Evolutionary conservation across 78 protist genomes (phyloP).

Genomic region (Diacronema lutheri): DNA sequence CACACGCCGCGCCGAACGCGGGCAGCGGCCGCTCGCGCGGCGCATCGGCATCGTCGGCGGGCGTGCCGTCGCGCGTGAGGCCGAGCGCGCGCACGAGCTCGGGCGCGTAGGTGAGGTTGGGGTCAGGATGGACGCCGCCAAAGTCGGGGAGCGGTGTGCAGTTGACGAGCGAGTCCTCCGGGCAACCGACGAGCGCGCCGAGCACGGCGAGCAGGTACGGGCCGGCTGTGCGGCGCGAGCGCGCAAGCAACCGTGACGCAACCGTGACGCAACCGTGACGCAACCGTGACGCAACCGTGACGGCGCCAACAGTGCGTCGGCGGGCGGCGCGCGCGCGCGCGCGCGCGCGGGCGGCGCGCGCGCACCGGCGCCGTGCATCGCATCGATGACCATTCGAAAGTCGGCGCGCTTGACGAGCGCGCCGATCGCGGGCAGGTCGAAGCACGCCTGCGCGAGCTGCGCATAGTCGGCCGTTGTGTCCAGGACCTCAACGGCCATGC

Average conservation of each 20-base stretch:
- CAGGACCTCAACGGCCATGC: conserved; percentile 64
- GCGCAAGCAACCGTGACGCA: too few species aligned
- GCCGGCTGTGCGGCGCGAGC: too few species aligned
- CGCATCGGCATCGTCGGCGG: conserved; percentile 85
- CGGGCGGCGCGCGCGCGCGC: too few species aligned
- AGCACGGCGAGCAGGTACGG: conserved; percentile 77
- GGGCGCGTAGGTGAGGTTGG: conserved; percentile 93
- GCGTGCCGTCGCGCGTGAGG: not conserved
- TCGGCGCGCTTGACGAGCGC: conserved; percentile 42
- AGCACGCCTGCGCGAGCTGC: conserved; percentile 58
- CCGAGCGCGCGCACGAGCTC: conserved; percentile 83
- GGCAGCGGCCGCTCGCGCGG: conserved; percentile 10
- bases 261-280: too few species aligned
- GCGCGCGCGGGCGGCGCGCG: not conserved
- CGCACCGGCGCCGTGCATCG: conserved; percentile 72
- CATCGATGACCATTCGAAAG: conserved; percentile 72
- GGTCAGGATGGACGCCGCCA: conserved; percentile 96
- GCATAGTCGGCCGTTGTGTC: conserved; percentile 73
- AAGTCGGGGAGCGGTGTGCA: conserved; percentile 67
- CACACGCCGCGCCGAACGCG: conserved; percentile 93
- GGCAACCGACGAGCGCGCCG: conserved; percentile 67
- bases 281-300: too few species aligned
- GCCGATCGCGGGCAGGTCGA: conserved; percentile 76
- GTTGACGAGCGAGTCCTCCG: conserved; percentile 46
- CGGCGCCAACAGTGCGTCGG: too few species aligned